A percentile compares a stretch with the other conserved stretches of the same genome.
phyloP scores from a whole-genome alignment of 208 protist genomes.

The Acanthamoeba lenticulata region DNA sequence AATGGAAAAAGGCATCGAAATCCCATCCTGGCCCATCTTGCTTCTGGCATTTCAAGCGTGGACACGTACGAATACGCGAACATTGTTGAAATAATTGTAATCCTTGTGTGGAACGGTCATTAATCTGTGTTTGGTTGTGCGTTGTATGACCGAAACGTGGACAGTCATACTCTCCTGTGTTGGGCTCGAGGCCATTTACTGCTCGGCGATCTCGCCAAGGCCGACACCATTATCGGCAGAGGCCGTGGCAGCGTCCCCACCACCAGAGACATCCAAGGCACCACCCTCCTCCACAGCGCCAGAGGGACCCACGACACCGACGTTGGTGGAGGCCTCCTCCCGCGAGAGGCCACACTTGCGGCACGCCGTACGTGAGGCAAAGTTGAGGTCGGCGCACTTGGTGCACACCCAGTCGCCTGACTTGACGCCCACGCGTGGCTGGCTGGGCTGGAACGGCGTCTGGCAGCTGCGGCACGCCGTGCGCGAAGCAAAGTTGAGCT shows the following conservation, averaged over 20 bases:
- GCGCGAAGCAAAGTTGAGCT: conserved; percentile 61
- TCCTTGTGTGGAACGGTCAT: too few relatives aligned
- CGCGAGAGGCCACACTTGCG: conserved; percentile 51
- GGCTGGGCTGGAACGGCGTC: conserved; percentile 1
- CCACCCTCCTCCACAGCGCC: background rate
- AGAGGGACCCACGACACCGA: background rate
- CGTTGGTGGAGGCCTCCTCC: background rate
- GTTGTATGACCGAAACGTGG: background rate
- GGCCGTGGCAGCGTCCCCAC: background rate
- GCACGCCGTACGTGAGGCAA: conserved; percentile 35
- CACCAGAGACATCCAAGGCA: background rate
- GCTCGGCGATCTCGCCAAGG: conserved; percentile 25
- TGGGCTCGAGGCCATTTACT: background rate
- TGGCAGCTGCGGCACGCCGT: conserved; percentile 35
- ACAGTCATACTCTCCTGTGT: background rate
- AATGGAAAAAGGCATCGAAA: too few relatives aligned
- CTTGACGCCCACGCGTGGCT: background rate
- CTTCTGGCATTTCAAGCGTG: too few relatives aligned
- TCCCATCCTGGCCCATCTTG: too few relatives aligned
- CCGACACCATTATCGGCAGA: background rate
- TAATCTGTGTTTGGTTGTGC: background rate
- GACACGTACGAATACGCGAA: too few relatives aligned
- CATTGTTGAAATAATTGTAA: too few relatives aligned
- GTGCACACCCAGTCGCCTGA: conserved; percentile 45
- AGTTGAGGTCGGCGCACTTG: conserved; percentile 61